Evolutionary conservation across 164 flowering plant species (phyloP), one percentile per base, ranked within the genome.

Genomic region (Kingdonia uniflora): DNA sequence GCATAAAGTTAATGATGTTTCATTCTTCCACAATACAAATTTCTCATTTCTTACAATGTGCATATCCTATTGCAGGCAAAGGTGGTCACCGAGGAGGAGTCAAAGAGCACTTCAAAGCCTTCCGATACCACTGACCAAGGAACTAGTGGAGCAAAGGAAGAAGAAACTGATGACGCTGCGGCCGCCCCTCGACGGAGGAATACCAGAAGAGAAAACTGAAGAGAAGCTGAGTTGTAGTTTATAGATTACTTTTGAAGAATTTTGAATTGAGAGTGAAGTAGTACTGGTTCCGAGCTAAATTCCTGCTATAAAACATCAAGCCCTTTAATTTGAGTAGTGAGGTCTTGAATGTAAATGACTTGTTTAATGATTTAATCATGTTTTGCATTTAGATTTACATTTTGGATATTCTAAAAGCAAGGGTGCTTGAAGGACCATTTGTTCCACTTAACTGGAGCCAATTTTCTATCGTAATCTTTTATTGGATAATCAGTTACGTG

Each of bases 141-240:
- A 51, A 65, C 43, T 63, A 59, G 65, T 13, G 68, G 55, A 10
- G 75, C 66, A 50, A 73, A 71, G 41, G 76, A 78, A 59, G 78
- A 69, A 63, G 69, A 65, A 47, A 61, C 21, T 6, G 69, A 76
- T 39, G 69, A n/a, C n/a, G n/a, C n/a, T n/a, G n/a, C n/a, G n/a
- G n/a, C 74, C 54, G 76, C 83, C 48, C 74, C 83, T 33, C 85
- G 81, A 2, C 52, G 73, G 50, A 72, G 83, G 60, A 48, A 60
- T 55, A 52, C 61, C 14, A 74, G 85, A 62, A 74, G 85, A 52
- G 85, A 82, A 26, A 66, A 52, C 46, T 78, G 65, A 66, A 42
- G 11, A 24, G n/a, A 25, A 49, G 8, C 35, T 3, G 35, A 48
- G 49, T 22, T n/a, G 29, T 47, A 20, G 29, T 47, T 17, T 20